Base-by-base conservation (phyloP, 2,329 filamentous ascomycete genomes). In the Basipetospora chlamydospora region DNA sequence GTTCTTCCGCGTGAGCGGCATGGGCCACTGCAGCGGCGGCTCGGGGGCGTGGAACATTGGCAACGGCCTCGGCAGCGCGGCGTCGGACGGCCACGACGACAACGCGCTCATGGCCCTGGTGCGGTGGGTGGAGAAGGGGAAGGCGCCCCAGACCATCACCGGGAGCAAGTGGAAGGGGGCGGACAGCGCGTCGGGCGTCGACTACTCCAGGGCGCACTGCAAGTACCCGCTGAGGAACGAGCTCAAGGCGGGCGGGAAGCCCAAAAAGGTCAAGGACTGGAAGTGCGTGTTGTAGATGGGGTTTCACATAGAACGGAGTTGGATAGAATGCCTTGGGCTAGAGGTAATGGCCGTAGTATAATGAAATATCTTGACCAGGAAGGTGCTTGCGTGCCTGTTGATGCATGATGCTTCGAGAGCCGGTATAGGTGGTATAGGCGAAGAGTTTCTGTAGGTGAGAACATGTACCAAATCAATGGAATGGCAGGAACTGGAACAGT, bases 1-100 rank as follows among this genome's bases (percentile, higher is more conserved):
- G 2, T 55, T 67, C 43, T 71, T 71, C 47, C 48, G 55, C 3
- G 58, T 70, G 6, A 65, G 66, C 2, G 67, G 67, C 2, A 61
- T 70, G 53, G 54, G 49, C 3, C 68, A 73, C 44, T 73, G 70
- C 39, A 50, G 53, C 5, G 34, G 22, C 3, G 53, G 51, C 13
- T 50, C 55, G 36, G 57, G 59, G 11, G 60, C 61, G 11, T 63
- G 56, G 56, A 54, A 57, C 29, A 51, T 65, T 23, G 57, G 48
- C 47, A 12, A 13, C 51, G 46, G 47, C 46, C 26, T 48, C 46
- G 5, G 35, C 29, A 43, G 55, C 54, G 0, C 53, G 0, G 58
- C 55, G 3, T 59, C 52, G 37, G 35, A 46, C 10, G 55, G 60
- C 33, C 41, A 53, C 5, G 33, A 44, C 29, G 55, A 61, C 42